These are phyloP conservation scores for Phlyctochytrium planicorne DNA, from an alignment of 192 early-diverging fungal genomes.

Conservation along the genomic window DNA sequence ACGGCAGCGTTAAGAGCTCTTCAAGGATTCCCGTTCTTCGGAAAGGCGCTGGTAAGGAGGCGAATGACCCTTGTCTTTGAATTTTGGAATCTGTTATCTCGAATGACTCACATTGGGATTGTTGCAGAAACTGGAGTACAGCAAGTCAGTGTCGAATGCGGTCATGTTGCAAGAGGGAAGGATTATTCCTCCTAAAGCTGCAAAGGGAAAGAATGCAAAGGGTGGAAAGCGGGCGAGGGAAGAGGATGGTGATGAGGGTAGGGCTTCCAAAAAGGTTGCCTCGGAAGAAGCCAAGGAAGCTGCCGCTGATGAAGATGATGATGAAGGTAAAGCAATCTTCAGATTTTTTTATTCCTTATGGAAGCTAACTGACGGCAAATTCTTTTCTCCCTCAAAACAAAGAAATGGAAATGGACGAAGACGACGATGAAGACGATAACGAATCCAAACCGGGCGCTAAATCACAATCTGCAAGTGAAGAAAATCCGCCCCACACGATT, in stretches of 20 bases:
- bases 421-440: slow-evolving; percentile 17
- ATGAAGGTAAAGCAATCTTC: slow-evolving; percentile 14
- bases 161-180: slow-evolving; percentile 67
- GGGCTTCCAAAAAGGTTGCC: slow-evolving; percentile 2
- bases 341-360: too few relatives aligned
- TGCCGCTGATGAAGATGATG: slow-evolving; percentile 20
- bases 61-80: slow-evolving; percentile 7
- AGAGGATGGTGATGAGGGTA: slow-evolving; percentile 18
- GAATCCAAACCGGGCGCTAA: too few relatives aligned
- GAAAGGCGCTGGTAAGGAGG: slow-evolving; percentile 70
- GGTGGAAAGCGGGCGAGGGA: slow-evolving; percentile 24
- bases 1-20: slow-evolving; percentile 83
- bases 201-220: not conserved
- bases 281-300: slow-evolving; percentile 16
- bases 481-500: slow-evolving; percentile 38
- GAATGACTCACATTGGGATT: not conserved
- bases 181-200: not conserved
- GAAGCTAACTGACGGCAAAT: too few relatives aligned
- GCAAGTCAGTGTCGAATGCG: slow-evolving; percentile 73
- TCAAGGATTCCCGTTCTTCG: slow-evolving; percentile 86
- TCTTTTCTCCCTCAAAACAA: slow-evolving; percentile 22
- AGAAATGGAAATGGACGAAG: slow-evolving; percentile 31
- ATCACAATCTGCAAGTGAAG: slow-evolving; percentile 6
- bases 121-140: slow-evolving; percentile 58
- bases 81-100: too few relatives aligned